Evolutionary conservation across 1,139 yeast genomes (phyloP), one percentile per base, ranked within the genome.

Genomic region (Yamadazyma blattariae): DNA sequence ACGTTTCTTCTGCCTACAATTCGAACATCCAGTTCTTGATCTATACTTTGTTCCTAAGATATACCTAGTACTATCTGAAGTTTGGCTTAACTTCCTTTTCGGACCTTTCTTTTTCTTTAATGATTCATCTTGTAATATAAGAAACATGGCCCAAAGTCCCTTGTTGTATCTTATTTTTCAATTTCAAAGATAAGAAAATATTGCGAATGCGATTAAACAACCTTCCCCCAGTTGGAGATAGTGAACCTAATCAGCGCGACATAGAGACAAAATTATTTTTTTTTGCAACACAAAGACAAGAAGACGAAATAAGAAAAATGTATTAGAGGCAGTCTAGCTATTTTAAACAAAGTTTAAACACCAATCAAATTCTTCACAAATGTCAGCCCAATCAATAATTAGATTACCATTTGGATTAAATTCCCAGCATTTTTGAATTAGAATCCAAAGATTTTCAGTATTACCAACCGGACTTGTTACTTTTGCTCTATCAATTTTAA

Each of bases 281-380:
- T n/a, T n/a, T n/a, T n/a, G n/a, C n/a, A n/a, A n/a, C n/a, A n/a
- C n/a, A n/a, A n/a, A n/a, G n/a, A n/a, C n/a, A n/a, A n/a, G n/a
- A n/a, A n/a, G n/a, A n/a, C n/a, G n/a, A n/a, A n/a, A n/a, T n/a
- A n/a, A n/a, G n/a, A n/a, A n/a, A n/a, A n/a, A n/a, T n/a, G n/a
- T n/a, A n/a, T n/a, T n/a, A n/a, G n/a, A n/a, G n/a, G n/a, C n/a
- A n/a, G n/a, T n/a, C n/a, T n/a, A n/a, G n/a, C n/a, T n/a, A n/a
- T n/a, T n/a, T n/a, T n/a, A n/a, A n/a, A n/a, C n/a, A n/a, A n/a
- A n/a, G 18, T 47, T 48, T 13, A 54, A 40, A 20, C 52, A 42
- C 65, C 65, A 61, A 11, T 56, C 57, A 27, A 50, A 52, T 25
- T 57, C 57, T 28, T 51, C 50, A 42, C 64, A 58, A 4, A 59